Base-by-base conservation (phyloP, 176 grass and related monocot genomes). In the Bothriochloa decipiens region DNA sequence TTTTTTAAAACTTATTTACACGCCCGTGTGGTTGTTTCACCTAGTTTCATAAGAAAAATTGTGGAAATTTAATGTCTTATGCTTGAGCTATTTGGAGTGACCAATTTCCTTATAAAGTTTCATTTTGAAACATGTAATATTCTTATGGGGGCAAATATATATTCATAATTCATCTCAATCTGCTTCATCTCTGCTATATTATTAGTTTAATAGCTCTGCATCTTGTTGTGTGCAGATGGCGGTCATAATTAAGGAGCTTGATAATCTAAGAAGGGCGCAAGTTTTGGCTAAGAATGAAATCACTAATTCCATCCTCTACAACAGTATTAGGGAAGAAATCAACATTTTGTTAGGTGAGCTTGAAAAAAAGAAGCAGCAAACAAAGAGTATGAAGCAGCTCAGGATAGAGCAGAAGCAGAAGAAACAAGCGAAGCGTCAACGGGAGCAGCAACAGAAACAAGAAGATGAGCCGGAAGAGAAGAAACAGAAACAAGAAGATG, bases 181-280 rank as follows among this genome's bases (percentile, higher is more conserved):
- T 50, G 26, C 43, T 74, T 50, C 4, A 41, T 82, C 12, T 23
- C 13, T 15, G 2, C 15, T 70, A 49, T 43, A 41, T 76, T 58
- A 23, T 87, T 70, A 29, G 22, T 78, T 79, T 72, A 35, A 88
- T 79, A 35, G 25, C 11, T 33, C 13, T 67, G 12, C 33, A 65
- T 79, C 27, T 43, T 45, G 14, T 4, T 77, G 22, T 81, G 4
- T 36, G 55, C 78, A 85, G 89, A 85, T 3, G 2, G 14, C 1
- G 3, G 71, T 67, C 9, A 92, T 77, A 80, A 4, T 18, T 3
- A 92, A 78, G 74, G 76, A 92, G 75, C 7, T 84, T 63, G 60
- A 36, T 23, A 72, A 71, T 82, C 72, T 85, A 40, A 46, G 20
- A 62, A 11, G 65, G 32, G 87, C 79, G 8, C 39, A 63, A 5